Conservation (phyloP, 176 grass and related monocot genomes). For the Cenchrus fungigraminus region DNA sequence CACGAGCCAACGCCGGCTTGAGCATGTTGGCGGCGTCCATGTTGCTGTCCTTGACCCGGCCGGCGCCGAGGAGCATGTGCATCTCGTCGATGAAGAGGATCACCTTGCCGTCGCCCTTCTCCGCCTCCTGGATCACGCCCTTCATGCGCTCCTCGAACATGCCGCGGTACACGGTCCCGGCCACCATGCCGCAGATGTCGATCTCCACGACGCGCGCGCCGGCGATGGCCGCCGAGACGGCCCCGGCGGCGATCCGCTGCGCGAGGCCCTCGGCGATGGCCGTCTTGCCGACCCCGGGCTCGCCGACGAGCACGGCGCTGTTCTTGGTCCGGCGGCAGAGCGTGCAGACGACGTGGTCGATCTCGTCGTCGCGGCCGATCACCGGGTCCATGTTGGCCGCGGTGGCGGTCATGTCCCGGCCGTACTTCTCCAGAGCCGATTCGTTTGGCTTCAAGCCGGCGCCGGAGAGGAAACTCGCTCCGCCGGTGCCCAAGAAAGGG, state of each 20-base stretch:
- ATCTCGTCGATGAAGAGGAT: constrained; percentile 46
- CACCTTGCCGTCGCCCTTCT: neutral
- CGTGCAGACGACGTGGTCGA: constrained; percentile 47
- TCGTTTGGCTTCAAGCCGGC: too few relatives aligned
- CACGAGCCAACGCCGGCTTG: constrained; percentile 37
- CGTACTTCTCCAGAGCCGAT: too few relatives aligned
- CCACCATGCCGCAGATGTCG: constrained; percentile 13
- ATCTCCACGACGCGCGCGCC: neutral
- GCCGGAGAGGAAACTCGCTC: too few relatives aligned
- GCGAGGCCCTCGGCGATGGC: constrained; percentile 60
- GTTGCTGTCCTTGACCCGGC: neutral
- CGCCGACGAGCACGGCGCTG: constrained; percentile 55
- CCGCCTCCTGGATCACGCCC: neutral
- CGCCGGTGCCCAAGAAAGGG: too few relatives aligned
- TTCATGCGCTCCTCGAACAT: constrained; percentile 37
- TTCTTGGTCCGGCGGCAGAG: constrained; percentile 63
- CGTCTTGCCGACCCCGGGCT: constrained; percentile 59
- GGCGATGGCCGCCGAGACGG: constrained; percentile 1
- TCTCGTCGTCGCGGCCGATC: constrained; percentile 53
- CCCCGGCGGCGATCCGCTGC: constrained; percentile 37
- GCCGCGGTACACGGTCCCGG: neutral
- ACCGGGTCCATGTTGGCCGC: constrained; percentile 41
- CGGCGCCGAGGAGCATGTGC: constrained; percentile 22
- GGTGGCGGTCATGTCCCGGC: neutral
- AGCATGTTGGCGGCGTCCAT: constrained; percentile 36